Conservation (phyloP, 805 yeast species). For the Blastobotrys muscicola region DNA sequence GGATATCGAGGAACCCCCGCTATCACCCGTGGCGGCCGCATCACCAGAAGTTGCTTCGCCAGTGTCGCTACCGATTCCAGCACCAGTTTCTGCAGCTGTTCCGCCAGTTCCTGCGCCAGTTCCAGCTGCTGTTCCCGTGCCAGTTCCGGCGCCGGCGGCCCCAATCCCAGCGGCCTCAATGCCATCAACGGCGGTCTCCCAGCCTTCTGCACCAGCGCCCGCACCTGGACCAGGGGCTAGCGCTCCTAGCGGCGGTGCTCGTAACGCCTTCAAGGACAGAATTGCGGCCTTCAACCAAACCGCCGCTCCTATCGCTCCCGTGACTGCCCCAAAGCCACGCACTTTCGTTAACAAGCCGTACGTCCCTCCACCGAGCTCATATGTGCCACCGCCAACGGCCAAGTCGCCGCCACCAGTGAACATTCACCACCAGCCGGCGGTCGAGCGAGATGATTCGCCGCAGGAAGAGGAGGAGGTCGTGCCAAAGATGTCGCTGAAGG, state of each 20-base stretch:
- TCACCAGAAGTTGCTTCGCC: not conserved
- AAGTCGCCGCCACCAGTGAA: constrained; percentile 8
- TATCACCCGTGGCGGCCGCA: not conserved
- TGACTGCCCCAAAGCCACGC: constrained; percentile 31
- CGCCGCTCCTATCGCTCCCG: constrained; percentile 33
- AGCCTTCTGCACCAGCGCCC: not conserved
- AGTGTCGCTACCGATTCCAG: not conserved
- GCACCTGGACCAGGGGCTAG: not conserved
- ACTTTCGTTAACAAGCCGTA: constrained; percentile 48
- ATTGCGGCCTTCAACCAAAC: constrained; percentile 42
- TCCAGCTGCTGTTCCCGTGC: not conserved
- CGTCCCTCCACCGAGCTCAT: constrained; percentile 50
- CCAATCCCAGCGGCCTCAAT: not conserved
- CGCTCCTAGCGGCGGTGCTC: not conserved
- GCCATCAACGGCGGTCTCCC: not conserved
- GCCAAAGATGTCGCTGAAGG: constrained; percentile 76
- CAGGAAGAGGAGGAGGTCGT: constrained; percentile 38
- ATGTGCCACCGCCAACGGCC: constrained; percentile 37
- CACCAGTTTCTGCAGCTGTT: not conserved
- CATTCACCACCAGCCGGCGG: constrained; percentile 27
- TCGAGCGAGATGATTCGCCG: constrained; percentile 10
- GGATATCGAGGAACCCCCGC: not conserved
- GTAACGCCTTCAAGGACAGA: constrained; percentile 34
- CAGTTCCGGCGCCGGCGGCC: not conserved
- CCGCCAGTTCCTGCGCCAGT: not conserved